Evolutionary conservation across 345 rosid genomes (phyloP), one percentile per base, ranked within the genome.

Genomic region (Pseudoturritis turrita): DNA sequence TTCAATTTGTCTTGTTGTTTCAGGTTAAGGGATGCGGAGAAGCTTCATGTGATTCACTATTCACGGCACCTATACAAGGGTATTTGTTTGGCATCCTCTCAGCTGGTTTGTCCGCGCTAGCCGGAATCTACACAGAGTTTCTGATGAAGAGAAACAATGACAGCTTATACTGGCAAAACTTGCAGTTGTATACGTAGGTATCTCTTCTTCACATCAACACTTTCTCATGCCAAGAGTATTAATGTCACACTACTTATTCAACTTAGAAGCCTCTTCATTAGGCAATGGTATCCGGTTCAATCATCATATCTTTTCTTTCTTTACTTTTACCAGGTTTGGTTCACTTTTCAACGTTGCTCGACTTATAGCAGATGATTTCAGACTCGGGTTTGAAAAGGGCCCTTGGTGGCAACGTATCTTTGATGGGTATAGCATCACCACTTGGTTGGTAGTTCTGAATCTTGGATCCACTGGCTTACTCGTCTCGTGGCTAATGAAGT

Each of bases 111-210:
- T 92, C 99, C 0, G 99, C 97, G 15, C 74, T 86, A 33, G 99
- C 98, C 2, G 99, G 99, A 60, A 92, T 96, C 56, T 95, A 92
- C 65, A 96, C 98, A 29, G 99, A 96, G 74, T 95, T 87, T 79
- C 81, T 91, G 76, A 89, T 95, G 98, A 91, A 95, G 86, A 89
- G 89, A 87, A 95, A 89, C 68, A 87, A 81, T 57, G 99, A 95
- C 59, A 89, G 90, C 81, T 80, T 95, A 79, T 95, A 89, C 80
- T 91, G 96, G 97, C 97, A 91, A 79, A 95, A 95, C 78, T 74
- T 89, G 70, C 96, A 95, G 74, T 85, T 95, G 72, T 91, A 95
- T 79, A 84, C 87, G 97, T 95, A 84, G 81, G 98, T 92, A 81
- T 80, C 85, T 56, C 63, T 75, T 78, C 76, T 82, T 73, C 40